Conservation (phyloP, 1,139 yeast genomes). For the Taphrina confusa region DNA sequence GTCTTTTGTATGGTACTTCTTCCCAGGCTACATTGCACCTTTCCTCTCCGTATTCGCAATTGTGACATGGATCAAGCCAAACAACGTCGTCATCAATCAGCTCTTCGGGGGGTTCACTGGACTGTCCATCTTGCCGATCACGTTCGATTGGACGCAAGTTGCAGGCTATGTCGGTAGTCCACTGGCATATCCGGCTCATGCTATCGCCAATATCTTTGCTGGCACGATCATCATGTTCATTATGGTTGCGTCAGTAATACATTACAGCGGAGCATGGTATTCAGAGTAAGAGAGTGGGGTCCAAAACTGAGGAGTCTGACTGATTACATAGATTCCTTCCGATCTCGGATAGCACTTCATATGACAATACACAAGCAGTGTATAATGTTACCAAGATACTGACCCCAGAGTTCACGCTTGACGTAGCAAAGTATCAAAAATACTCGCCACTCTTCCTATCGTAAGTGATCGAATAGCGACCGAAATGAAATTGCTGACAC, state of each 20-base stretch:
- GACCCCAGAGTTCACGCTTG: conserved; percentile 50
- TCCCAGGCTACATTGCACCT: conserved; percentile 58
- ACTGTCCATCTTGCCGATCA: conserved; percentile 62
- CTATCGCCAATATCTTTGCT: conserved; percentile 55
- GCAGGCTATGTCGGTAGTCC: conserved; percentile 61
- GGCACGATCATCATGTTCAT: conserved; percentile 54
- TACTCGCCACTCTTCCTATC: conserved; percentile 66
- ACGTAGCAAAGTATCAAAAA: conserved; percentile 53
- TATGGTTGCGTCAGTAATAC: conserved; percentile 49
- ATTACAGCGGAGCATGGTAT: conserved; percentile 45
- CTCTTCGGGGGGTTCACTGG: conserved; percentile 63
- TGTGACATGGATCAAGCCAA: conserved; percentile 60
- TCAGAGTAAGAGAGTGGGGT: conserved; percentile 26
- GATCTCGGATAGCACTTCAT: conserved; percentile 47
- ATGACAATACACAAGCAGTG: conserved; percentile 53
- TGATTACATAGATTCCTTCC: conserved; percentile 34
- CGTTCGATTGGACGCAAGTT: conserved; percentile 54
- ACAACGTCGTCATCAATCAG: conserved; percentile 59
- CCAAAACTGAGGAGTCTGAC: not conserved
- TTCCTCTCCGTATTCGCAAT: conserved; percentile 57
- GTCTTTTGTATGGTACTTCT: conserved; percentile 58
- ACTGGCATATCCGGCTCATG: conserved; percentile 61
- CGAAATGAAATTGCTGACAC: not conserved
- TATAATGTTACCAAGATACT: conserved; percentile 55
- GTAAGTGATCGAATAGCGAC: not conserved